phyloP scores from a whole-genome alignment of 176 grass and related monocot species.

The Musa itinerans region DNA sequence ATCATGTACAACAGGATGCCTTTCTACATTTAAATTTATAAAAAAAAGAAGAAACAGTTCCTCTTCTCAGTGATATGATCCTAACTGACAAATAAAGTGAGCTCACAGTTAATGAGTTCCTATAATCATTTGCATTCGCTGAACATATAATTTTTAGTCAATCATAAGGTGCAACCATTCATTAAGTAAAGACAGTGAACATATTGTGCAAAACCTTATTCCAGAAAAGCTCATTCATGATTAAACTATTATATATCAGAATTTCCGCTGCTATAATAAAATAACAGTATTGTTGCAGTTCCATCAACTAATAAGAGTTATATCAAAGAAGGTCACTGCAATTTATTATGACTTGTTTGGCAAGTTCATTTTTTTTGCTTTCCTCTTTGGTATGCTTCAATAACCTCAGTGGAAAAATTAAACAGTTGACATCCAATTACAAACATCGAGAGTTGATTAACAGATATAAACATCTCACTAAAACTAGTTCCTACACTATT shows the following conservation, averaged over 20 bases:
- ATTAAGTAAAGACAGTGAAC: background rate
- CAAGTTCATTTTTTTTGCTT: too few relatives aligned
- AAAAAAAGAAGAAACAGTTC: background rate
- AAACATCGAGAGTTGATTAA: too few relatives aligned
- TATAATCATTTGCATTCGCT: background rate
- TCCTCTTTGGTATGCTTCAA: too few relatives aligned
- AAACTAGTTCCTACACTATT: too few relatives aligned
- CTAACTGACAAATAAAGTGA: background rate
- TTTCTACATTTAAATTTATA: background rate
- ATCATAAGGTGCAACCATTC: background rate
- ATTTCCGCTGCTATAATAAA: background rate
- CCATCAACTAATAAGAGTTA: too few relatives aligned
- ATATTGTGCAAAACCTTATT: background rate
- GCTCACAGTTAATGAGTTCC: background rate
- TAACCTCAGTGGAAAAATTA: too few relatives aligned
- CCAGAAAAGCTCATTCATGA: background rate
- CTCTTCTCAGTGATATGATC: background rate
- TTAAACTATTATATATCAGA: background rate
- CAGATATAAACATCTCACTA: too few relatives aligned
- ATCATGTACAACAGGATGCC: background rate
- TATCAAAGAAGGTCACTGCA: too few relatives aligned
- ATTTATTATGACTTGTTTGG: too few relatives aligned
- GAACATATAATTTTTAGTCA: background rate
- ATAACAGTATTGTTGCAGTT: background rate
- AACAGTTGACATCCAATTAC: too few relatives aligned